These are phyloP conservation scores for Amanita rubescens DNA, from an alignment of 768 basidiomycete species.

Conservation along the genomic window DNA sequence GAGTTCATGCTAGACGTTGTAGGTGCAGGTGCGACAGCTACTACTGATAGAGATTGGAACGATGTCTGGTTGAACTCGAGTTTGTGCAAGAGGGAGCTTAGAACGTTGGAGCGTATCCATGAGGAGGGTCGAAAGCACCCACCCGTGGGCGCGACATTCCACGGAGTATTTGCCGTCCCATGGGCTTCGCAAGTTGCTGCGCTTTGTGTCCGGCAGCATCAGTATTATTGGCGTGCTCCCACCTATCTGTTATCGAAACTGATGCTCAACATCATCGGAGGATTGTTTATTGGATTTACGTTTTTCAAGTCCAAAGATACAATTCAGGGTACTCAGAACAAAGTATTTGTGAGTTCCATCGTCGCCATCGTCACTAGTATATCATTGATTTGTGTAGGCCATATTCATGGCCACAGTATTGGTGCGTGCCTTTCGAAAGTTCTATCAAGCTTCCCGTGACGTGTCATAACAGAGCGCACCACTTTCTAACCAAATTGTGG, in stretches of 20 bases:
- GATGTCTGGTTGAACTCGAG: conserved; percentile 37
- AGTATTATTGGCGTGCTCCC: conserved; percentile 50
- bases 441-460: neutral
- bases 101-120: conserved; percentile 41
- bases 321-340: conserved; percentile 54
- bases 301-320: conserved; percentile 52
- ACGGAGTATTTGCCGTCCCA: conserved; percentile 42
- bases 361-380: conserved; percentile 5
- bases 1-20: conserved; percentile 66
- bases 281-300: conserved; percentile 55
- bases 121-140: conserved; percentile 40
- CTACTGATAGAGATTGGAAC: conserved; percentile 48
- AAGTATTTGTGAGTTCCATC: conserved; percentile 45
- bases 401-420: conserved; percentile 51
- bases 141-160: conserved; percentile 27
- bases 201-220: conserved; percentile 36
- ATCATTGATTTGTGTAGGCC: conserved; percentile 26
- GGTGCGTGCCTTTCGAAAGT: conserved; percentile 17
- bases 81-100: conserved; percentile 24
- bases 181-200: conserved; percentile 41
- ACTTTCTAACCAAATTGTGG: conserved; percentile 56
- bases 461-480: conserved; percentile 30
- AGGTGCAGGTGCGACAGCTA: conserved; percentile 62
- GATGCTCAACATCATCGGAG: conserved; percentile 43
- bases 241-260: conserved; percentile 56